Percentiles rank a stretch among this genome's conserved stretches.
phyloP scores from a whole-genome alignment of 2,329 filamentous ascomycete genomes.

The Cryoendolithus antarcticus region DNA sequence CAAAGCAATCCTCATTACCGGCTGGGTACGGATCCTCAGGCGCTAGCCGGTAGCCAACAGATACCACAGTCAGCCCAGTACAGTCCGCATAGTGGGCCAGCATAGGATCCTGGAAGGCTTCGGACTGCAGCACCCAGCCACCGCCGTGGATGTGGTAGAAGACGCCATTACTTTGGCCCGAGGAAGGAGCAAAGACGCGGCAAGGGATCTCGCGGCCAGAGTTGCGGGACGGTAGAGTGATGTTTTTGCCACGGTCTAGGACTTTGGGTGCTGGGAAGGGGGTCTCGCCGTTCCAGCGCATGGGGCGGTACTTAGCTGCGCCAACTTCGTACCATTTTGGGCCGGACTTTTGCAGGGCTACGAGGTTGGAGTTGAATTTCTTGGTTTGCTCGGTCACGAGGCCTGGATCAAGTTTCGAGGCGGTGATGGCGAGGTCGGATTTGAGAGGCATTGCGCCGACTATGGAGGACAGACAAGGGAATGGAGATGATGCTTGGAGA shows the following conservation, averaged over 20 bases:
- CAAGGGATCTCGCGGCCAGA: slow-evolving; percentile 38
- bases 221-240: slow-evolving; percentile 41
- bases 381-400: slow-evolving; percentile 29
- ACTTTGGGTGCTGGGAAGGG: slow-evolving; percentile 35
- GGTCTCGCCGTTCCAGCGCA: slow-evolving; percentile 42
- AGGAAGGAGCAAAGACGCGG: slow-evolving; percentile 39
- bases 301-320: slow-evolving; percentile 40
- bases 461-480: too few relatives aligned
- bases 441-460: slow-evolving; percentile 19
- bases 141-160: slow-evolving; percentile 45
- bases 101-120: slow-evolving; percentile 33
- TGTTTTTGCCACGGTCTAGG: slow-evolving; percentile 35
- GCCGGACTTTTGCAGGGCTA: slow-evolving; percentile 29
- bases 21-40: slow-evolving; percentile 48
- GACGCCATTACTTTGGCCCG: slow-evolving; percentile 28
- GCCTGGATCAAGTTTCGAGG: slow-evolving; percentile 31
- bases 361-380: slow-evolving; percentile 33
- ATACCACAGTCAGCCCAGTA: slow-evolving; percentile 38
- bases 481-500: too few relatives aligned
- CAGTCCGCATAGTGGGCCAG: slow-evolving; percentile 40
- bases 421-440: slow-evolving; percentile 30
- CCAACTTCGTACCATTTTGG: slow-evolving; percentile 45
- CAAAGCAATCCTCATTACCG: slow-evolving; percentile 44
- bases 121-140: slow-evolving; percentile 33
- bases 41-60: slow-evolving; percentile 47